These are phyloP conservation scores for Epichloe baconii DNA, from an alignment of 2,329 filamentous ascomycete species.

Conservation along the genomic window DNA sequence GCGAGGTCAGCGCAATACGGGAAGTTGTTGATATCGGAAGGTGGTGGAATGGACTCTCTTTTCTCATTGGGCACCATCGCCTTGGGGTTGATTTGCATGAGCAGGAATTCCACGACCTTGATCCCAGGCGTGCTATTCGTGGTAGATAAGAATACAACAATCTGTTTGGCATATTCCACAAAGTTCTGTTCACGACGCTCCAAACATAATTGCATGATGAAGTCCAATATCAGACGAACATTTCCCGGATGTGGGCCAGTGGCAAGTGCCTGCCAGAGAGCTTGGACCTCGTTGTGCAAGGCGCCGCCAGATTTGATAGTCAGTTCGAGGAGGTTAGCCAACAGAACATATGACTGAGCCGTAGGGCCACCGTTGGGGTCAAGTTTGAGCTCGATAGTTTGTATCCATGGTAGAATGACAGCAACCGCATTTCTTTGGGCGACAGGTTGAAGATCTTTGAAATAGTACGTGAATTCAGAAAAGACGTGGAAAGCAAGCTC, in stretches of 20 bases:
- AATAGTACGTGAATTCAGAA: constrained; percentile 88
- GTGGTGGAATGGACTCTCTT: constrained; percentile 51
- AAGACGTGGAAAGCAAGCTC: constrained; percentile 89
- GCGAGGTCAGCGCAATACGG: constrained; percentile 84
- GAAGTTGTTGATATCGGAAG: constrained; percentile 58
- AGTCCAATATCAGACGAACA: constrained; percentile 86
- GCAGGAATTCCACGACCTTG: constrained; percentile 86
- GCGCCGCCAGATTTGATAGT: constrained; percentile 83
- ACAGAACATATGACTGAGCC: constrained; percentile 81
- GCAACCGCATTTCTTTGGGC: constrained; percentile 90
- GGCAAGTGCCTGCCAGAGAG: constrained; percentile 89
- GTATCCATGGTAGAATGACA: constrained; percentile 90
- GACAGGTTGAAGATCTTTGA: constrained; percentile 71
- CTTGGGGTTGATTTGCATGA: constrained; percentile 83
- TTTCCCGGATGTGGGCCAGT: constrained; percentile 89
- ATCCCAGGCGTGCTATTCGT: constrained; percentile 60
- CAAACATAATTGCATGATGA: constrained; percentile 87
- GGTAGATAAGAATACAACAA: constrained; percentile 89
- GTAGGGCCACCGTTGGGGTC: constrained; percentile 87
- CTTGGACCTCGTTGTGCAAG: constrained; percentile 92
- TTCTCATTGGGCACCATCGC: constrained; percentile 95
- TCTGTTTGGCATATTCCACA: constrained; percentile 94
- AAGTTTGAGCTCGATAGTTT: constrained; percentile 81
- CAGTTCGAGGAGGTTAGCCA: constrained; percentile 91
- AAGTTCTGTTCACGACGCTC: constrained; percentile 96